phyloP scores from a whole-genome alignment of 441 rosid species.

The Populus tomentosa region DNA sequence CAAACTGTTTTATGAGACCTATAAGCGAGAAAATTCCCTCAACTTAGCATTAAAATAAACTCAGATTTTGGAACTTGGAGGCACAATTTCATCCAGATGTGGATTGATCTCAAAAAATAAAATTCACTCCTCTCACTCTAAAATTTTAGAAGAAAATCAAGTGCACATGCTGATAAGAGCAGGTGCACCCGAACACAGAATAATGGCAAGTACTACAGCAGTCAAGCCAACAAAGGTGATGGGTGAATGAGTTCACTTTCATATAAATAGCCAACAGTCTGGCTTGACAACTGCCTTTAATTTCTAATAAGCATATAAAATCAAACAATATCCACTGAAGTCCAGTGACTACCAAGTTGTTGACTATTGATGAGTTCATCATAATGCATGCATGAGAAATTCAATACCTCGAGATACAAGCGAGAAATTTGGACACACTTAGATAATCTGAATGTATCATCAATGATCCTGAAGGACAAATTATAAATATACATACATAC shows the following conservation, averaged over 20 bases:
- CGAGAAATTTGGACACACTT: conserved; percentile 99
- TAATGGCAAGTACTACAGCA: neutral
- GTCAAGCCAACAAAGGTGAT: neutral
- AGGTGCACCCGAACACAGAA: neutral
- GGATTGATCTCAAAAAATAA: neutral
- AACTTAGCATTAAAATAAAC: neutral
- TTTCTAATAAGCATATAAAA: neutral
- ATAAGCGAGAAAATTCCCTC: neutral
- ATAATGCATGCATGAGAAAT: conserved; percentile 4
- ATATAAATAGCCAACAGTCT: neutral
- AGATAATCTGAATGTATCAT: conserved; percentile 78
- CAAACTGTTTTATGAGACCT: neutral
- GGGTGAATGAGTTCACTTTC: neutral
- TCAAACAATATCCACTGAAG: neutral
- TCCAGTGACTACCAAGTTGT: neutral
- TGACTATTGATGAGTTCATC: neutral
- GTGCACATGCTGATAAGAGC: neutral
- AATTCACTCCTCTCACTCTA: neutral
- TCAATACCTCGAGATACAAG: conserved; percentile 82
- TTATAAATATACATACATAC: neutral
- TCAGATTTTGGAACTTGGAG: neutral
- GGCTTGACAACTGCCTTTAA: neutral
- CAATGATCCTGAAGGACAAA: conserved; percentile 63
- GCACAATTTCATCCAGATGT: neutral
- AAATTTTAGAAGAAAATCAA: conserved; percentile 1